Evolutionary conservation across 2,329 filamentous ascomycete genomes (phyloP), one percentile per base, ranked within the genome.

Genomic region (Alternaria tenuissima): DNA sequence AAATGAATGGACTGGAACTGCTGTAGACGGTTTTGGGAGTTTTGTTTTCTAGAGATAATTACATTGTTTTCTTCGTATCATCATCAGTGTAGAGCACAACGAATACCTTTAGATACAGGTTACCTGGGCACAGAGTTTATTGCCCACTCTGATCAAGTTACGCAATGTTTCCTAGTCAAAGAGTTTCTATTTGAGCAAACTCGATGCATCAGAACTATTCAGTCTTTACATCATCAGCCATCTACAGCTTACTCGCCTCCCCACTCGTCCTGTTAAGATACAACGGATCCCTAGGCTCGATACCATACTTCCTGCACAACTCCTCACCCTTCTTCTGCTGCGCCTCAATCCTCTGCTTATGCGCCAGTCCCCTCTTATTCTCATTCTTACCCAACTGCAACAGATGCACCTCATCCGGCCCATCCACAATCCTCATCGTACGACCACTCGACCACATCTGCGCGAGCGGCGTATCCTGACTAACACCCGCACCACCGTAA

Each of bases 391-490:
- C 92, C 82, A 95, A 83, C 81, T 95, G 92, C 77, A 92, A 51
- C n/a, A 79, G 20, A 71, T 80, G 95, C 62, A 98, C 95, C 87
- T 99, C 95, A 80, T 99, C 95, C 0, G 95, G 95, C 0, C 95
- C 95, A 80, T 99, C 95, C 0, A 93, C 93, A 69, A 97, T 87
- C 62, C 92, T 86, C 79, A 97, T 84, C 7, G 94, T 97, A 59
- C 93, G 85, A 73, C 93, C 91, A 62, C 86, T 82, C 20, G 92
- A 88, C 89, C 92, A 96, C 87, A 94, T 89, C 41, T 62, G 66
- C 4, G 78, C 94, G 65, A 99, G 83, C 20, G 95, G 95, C 2
- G 95, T 98, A 76, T 99, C 95, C 83, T 98, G 95, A 74, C 88
- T 91, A 49, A 99, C 91, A 76, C 95, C 95, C 4, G 91, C 93